phyloP scores from a whole-genome alignment of 1,139 yeast species.

The Yamadazyma mexicana region DNA sequence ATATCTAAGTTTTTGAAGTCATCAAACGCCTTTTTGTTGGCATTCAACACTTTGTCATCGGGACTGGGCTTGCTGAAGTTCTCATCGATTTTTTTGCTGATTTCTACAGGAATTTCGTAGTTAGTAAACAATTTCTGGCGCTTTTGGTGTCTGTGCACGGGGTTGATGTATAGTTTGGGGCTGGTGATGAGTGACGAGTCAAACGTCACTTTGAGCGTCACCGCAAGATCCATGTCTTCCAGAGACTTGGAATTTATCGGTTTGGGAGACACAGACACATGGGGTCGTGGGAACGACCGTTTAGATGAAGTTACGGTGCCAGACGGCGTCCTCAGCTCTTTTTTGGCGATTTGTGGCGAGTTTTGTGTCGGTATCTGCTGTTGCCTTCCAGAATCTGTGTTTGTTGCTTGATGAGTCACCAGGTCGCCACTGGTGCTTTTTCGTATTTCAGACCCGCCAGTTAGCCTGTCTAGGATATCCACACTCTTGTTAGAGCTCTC shows the following conservation, averaged over 20 bases:
- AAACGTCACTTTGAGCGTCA: background rate
- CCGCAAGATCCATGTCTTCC: background rate
- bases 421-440: background rate
- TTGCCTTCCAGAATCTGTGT: too few species aligned
- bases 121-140: constrained; percentile 35
- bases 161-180: background rate
- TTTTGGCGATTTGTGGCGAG: too few species aligned
- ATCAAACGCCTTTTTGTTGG: constrained; percentile 57
- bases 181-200: background rate
- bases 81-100: constrained; percentile 43
- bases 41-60: constrained; percentile 67
- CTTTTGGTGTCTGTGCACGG: background rate
- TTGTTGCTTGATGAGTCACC: too few species aligned
- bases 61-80: constrained; percentile 79
- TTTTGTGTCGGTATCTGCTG: too few species aligned
- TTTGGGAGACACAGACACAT: too few species aligned
- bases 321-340: too few species aligned
- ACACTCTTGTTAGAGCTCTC: constrained; percentile 16
- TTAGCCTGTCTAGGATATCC: constrained; percentile 22
- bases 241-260: background rate
- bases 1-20: constrained; percentile 31
- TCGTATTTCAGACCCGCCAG: background rate
- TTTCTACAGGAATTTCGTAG: constrained; percentile 48
- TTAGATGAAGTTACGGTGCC: too few species aligned
- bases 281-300: too few species aligned